These are phyloP conservation scores for Stephanodiscus triporus DNA, from an alignment of 108 stramenopile species.

Conservation along the genomic window DNA sequence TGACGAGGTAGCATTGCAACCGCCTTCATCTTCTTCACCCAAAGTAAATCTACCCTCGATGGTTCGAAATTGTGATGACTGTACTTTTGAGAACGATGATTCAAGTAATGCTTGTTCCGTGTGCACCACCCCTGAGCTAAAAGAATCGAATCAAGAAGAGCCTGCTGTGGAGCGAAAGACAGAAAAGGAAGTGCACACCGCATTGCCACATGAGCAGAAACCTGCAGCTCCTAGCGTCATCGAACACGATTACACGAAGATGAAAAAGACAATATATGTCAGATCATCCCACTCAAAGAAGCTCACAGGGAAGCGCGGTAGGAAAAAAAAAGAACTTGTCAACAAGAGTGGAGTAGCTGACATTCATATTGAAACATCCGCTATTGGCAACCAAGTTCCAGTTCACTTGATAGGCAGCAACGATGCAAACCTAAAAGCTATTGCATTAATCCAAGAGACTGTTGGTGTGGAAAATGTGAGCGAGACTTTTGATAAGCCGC, in stretches of 20 bases:
- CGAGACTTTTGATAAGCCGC: conserved; percentile 3
- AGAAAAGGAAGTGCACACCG: not conserved
- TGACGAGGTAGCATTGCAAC: not conserved
- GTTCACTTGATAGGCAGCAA: conserved; percentile 22
- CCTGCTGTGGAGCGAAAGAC: not conserved
- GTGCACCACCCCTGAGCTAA: conserved; percentile 6
- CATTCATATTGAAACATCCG: conserved; percentile 19
- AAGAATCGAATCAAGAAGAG: not conserved
- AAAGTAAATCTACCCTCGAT: not conserved
- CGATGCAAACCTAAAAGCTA: conserved; percentile 16
- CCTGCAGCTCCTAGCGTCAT: not conserved
- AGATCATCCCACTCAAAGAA: conserved; percentile 22
- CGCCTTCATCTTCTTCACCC: conserved; percentile 9
- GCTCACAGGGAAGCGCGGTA: conserved; percentile 28
- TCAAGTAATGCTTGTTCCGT: conserved; percentile 3
- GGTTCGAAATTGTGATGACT: conserved; percentile 5
- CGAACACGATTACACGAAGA: not conserved
- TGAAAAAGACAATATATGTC: conserved; percentile 24
- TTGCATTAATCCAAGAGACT: conserved; percentile 24
- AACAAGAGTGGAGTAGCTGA: conserved; percentile 23
- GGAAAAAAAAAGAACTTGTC: conserved; percentile 34
- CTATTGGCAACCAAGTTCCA: conserved; percentile 26
- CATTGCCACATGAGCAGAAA: not conserved
- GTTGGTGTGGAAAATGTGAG: conserved; percentile 34
- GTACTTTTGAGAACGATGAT: conserved; percentile 16